These are phyloP conservation scores for Daedaleopsis sinensis DNA, from an alignment of 768 basidiomycete genomes.

Conservation along the genomic window DNA sequence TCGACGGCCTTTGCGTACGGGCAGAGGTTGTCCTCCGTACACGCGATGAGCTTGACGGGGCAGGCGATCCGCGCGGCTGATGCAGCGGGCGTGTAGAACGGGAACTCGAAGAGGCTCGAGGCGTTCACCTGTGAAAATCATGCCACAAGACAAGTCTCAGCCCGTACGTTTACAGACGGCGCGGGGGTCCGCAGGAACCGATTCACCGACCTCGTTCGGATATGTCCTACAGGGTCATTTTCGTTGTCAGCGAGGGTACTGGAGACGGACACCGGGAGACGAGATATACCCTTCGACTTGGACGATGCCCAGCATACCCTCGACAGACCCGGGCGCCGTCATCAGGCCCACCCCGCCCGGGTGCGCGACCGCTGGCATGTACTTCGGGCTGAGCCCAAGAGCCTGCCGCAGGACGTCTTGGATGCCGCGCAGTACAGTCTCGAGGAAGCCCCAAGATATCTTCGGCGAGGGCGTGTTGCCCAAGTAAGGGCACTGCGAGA, in stretches of 20 bases:
- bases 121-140: slow-evolving; percentile 9
- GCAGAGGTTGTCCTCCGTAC: slow-evolving; percentile 15
- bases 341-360: slow-evolving; percentile 35
- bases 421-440: slow-evolving; percentile 23
- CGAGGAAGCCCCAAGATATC: slow-evolving; percentile 20
- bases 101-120: slow-evolving; percentile 16
- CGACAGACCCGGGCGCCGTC: slow-evolving; percentile 22
- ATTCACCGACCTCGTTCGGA: slow-evolving; percentile 15
- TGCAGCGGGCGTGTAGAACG: slow-evolving; percentile 12
- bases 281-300: slow-evolving; percentile 1
- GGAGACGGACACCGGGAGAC: neutral
- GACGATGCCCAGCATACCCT: slow-evolving; percentile 24
- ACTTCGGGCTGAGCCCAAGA: slow-evolving; percentile 30
- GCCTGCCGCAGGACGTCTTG: slow-evolving; percentile 31
- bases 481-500: slow-evolving; percentile 39
- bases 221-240: slow-evolving; percentile 2
- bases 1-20: neutral
- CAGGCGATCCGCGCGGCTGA: slow-evolving; percentile 12
- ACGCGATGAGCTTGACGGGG: slow-evolving; percentile 12
- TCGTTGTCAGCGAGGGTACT: neutral
- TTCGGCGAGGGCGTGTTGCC: slow-evolving; percentile 20
- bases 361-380: slow-evolving; percentile 32
- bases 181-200: too few species aligned
- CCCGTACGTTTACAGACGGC: too few species aligned
- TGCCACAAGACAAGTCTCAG: neutral